Percentiles rank a stretch among this genome's conserved stretches.
Evolutionary conservation across 345 rosid species (phyloP).

Genomic region (Arabidopsis suecica): DNA sequence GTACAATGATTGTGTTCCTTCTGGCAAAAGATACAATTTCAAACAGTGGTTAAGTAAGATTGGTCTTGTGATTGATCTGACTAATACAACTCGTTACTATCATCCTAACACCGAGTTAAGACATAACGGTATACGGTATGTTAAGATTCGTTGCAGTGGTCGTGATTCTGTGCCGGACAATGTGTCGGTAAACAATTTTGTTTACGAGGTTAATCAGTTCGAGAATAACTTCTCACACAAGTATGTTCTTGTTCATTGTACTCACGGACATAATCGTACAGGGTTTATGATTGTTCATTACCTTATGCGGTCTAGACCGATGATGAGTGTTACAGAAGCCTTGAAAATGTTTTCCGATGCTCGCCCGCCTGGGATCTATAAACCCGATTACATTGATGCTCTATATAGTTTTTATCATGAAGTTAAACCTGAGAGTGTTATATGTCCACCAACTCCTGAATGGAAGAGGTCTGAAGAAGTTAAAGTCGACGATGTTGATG

Average conservation of each 20-base stretch:
- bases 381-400: conserved; percentile 74
- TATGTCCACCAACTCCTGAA: conserved; percentile 82
- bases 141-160: conserved; percentile 88
- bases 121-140: conserved; percentile 61
- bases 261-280: conserved; percentile 93
- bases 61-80: conserved; percentile 59
- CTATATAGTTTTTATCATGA: conserved; percentile 77
- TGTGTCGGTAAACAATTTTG: conserved; percentile 72
- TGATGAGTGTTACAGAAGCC: conserved; percentile 70
- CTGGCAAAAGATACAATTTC: conserved; percentile 17
- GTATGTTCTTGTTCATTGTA: conserved; percentile 82
- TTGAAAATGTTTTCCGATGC: conserved; percentile 66
- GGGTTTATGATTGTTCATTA: conserved; percentile 91
- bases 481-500: not conserved
- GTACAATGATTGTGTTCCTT: conserved; percentile 20
- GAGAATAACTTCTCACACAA: conserved; percentile 56
- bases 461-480: conserved; percentile 82
- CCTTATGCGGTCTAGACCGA: conserved; percentile 69
- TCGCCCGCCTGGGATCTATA: conserved; percentile 88
- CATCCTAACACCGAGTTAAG: conserved; percentile 60
- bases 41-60: conserved; percentile 5
- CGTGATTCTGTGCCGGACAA: conserved; percentile 85
- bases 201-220: conserved; percentile 73
- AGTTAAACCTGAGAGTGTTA: conserved; percentile 58
- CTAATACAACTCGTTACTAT: conserved; percentile 87